Percentiles rank a stretch among this genome's conserved stretches.
Conservation (phyloP, 345 rosid species). For the Nephelium lappaceum region DNA sequence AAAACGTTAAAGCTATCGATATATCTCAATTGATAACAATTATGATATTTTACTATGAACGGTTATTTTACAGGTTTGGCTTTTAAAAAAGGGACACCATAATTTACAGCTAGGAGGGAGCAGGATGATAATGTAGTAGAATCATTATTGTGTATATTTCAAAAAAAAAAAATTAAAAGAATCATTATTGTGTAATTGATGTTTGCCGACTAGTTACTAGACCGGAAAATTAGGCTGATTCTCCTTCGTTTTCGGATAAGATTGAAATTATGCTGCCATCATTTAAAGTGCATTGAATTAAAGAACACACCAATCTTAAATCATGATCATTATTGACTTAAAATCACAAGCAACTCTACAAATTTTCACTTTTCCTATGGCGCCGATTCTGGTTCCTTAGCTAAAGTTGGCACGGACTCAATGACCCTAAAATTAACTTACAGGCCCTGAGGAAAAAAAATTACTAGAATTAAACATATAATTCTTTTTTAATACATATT, state of each 20-base stretch:
- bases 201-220: conserved; percentile 4
- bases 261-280: background rate
- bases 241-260: background rate
- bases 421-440: too few species aligned
- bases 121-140: background rate
- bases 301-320: background rate
- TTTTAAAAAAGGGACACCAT: background rate
- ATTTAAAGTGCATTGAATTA: background rate
- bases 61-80: too few species aligned
- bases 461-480: too few species aligned
- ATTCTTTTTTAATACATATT: too few species aligned
- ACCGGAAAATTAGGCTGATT: conserved; percentile 4
- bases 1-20: too few species aligned
- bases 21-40: too few species aligned
- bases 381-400: background rate
- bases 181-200: background rate
- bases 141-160: background rate
- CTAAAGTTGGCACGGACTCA: too few species aligned
- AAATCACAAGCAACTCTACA: conserved; percentile 1
- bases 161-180: too few species aligned
- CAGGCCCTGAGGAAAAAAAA: too few species aligned
- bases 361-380: background rate
- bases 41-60: too few species aligned
- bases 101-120: background rate
- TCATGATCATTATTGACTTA: background rate